Evolutionary conservation across 148 eudicot species (phyloP).

Genomic region (Camellia lanceoleosa): DNA sequence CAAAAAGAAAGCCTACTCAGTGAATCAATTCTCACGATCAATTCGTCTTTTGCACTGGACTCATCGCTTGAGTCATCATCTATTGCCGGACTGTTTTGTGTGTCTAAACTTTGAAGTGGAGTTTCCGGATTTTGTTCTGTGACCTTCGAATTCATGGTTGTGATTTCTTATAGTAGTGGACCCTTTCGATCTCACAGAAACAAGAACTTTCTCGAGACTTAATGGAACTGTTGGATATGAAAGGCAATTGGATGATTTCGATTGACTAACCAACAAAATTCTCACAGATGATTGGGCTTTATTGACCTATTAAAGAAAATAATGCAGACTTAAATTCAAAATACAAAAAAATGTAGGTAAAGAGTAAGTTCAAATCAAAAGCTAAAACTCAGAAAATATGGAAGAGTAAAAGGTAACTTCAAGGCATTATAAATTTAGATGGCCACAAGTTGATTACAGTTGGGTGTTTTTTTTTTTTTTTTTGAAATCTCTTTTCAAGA

Average conservation of each 20-base stretch:
- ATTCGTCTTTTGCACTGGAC: conserved; percentile 72
- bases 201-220: conserved; percentile 30
- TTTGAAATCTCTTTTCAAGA: not conserved
- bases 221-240: conserved; percentile 57
- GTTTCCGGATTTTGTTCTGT: conserved; percentile 14
- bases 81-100: conserved; percentile 18
- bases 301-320: conserved; percentile 26
- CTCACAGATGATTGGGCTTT: not conserved
- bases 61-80: conserved; percentile 63
- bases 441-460: not conserved
- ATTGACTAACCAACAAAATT: conserved; percentile 20
- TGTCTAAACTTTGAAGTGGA: conserved; percentile 16
- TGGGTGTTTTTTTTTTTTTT: not conserved
- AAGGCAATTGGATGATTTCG: conserved; percentile 45
- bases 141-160: conserved; percentile 21
- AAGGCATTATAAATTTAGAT: not conserved
- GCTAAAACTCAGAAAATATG: not conserved
- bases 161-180: conserved; percentile 38
- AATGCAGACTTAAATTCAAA: not conserved
- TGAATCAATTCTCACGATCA: conserved; percentile 70
- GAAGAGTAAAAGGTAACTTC: not conserved
- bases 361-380: conserved; percentile 1
- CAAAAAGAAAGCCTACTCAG: conserved; percentile 69
- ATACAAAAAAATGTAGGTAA: not conserved
- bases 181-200: conserved; percentile 71